Conservation (phyloP, 2,329 filamentous ascomycete genomes). For the Hymenoscyphus occultus region DNA sequence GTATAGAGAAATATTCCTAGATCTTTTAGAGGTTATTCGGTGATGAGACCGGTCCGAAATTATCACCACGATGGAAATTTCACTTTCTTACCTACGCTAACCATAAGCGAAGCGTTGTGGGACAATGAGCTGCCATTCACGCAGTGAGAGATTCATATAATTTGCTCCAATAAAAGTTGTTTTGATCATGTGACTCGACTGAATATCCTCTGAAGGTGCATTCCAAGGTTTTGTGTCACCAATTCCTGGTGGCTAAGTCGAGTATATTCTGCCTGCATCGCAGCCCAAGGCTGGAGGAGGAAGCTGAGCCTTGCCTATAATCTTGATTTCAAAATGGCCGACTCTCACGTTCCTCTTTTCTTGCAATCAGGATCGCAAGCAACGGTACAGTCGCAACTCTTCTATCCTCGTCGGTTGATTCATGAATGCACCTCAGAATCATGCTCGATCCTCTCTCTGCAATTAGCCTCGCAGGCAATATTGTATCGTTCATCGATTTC, state of each 20-base stretch:
- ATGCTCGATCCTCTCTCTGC: not conserved
- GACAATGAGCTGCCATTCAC: too few relatives aligned
- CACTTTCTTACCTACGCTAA: too few relatives aligned
- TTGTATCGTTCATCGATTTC: not conserved
- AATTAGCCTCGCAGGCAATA: not conserved
- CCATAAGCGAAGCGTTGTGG: too few relatives aligned
- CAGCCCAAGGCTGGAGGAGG: not conserved
- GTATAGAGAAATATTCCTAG: too few relatives aligned
- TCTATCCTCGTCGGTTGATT: not conserved
- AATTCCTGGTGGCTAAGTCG: not conserved
- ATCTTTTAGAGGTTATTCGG: too few relatives aligned
- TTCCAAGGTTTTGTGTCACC: not conserved
- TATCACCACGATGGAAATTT: too few relatives aligned
- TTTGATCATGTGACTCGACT: too few relatives aligned
- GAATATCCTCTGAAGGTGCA: too few relatives aligned
- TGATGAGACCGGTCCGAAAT: too few relatives aligned
- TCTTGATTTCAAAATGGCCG: not conserved
- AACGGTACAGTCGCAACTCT: not conserved
- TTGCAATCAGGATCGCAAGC: not conserved
- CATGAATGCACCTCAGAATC: not conserved
- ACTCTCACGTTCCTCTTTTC: not conserved
- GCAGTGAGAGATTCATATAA: too few relatives aligned
- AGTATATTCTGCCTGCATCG: not conserved
- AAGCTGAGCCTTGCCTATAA: not conserved
- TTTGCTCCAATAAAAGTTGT: too few relatives aligned